Percentiles rank a stretch among this genome's conserved stretches.
Evolutionary conservation across 495 filamentous ascomycete genomes (phyloP).

Genomic region (Viridothelium virens): DNA sequence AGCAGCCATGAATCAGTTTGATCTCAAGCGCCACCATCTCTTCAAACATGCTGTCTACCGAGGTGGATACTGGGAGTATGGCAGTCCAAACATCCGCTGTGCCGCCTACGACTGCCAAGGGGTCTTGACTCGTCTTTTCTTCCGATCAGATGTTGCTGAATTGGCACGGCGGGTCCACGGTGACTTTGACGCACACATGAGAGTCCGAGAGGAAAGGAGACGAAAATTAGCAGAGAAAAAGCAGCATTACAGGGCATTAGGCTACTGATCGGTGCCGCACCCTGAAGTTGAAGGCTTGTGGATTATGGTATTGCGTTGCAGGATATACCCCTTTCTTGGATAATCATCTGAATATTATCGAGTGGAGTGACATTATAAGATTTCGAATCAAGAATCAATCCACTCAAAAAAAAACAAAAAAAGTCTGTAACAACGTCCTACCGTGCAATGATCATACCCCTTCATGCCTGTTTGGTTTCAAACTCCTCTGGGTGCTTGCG

Average conservation of each 20-base stretch:
- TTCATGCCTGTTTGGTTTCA: no score
- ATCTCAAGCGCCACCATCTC: not conserved
- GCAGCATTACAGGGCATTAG: not conserved
- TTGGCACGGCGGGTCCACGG: not conserved
- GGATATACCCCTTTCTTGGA: not conserved
- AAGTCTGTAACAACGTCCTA: no score
- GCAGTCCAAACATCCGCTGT: not conserved
- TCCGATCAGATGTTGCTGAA: not conserved
- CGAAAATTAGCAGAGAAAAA: not conserved
- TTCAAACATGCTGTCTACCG: not conserved
- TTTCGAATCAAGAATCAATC: no score
- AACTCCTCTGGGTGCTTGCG: no score
- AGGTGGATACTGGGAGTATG: not conserved
- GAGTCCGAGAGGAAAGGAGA: not conserved
- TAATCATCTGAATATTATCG: not conserved
- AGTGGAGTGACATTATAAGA: no score
- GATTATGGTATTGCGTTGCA: not conserved
- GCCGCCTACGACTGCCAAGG: not conserved
- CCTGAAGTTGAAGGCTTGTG: not conserved
- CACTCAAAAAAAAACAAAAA: no score
- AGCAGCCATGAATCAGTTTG: not conserved
- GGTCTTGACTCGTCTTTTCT: conserved; percentile 1
- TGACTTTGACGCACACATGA: conserved; percentile 3
- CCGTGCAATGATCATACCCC: no score
- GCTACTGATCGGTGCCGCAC: no score